Evolutionary conservation across 225 moss, liverwort and hornwort genomes (phyloP), one percentile per base, ranked within the genome.

Genomic region (Polytrichum commune): DNA sequence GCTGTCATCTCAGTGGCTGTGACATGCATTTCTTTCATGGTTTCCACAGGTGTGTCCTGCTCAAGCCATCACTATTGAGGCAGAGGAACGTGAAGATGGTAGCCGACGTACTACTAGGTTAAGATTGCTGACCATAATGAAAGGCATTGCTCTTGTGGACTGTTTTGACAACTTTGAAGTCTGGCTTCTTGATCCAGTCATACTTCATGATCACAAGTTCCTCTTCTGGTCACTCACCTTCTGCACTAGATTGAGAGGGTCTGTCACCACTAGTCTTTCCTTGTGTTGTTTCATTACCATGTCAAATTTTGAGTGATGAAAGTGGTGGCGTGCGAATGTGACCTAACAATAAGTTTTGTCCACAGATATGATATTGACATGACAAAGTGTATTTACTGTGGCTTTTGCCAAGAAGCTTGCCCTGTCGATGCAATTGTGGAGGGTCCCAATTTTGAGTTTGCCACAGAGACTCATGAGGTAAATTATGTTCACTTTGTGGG

Each of bases 321-420:
- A 46, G 10, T 16, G 13, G 32, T 32, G 32, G 46, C 3, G 46
- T 46, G 46, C 3, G 2, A 38, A 16, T 46, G 4, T 46, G 46
- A 16, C 46, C 16, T 46, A 16, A 46, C 46, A 16, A 63, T 27
- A 16, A 28, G 54, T 20, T 68, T 6, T 54, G 24, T 72, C 55
- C 70, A 62, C 93, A 93, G 96, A 81, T 96, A 96, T 72, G 93
- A 93, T 64, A 93, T 93, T 74, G 92, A 93, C 76, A 96, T 96
- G 96, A 96, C 96, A 7, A 96, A 92, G 77, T 93, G 96, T 66
- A 96, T 93, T 54, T 96, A 96, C 67, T 93, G 93, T 60, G 96
- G 93, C 65, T 92, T 84, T 55, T 93, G 96, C 73, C 96, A 96
- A 90, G 96, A 93, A 77, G 96, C 96, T 24, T 96, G 96, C 67